Base-by-base conservation (phyloP, 139 green algal species). In the Chlorella vulgaris region DNA sequence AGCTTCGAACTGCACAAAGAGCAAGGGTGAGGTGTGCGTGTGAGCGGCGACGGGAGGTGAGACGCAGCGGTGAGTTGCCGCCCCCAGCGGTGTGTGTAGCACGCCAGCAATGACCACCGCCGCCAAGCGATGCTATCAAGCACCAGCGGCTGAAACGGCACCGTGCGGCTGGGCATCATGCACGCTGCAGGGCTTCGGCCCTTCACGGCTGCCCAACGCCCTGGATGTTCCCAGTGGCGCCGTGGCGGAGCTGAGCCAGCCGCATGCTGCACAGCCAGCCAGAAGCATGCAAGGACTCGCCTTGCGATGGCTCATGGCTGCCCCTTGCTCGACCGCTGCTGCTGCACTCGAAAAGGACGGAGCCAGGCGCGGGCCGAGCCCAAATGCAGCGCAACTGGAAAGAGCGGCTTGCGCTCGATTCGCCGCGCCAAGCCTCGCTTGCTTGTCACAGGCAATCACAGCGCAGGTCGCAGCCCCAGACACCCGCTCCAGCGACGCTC, bases 291-390 rank as follows among this genome's bases (percentile, higher is more conserved):
- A 15, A 58, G 15, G 21, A 1, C 83, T 61, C 50, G 80, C 84
- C 84, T 88, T 88, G 36, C 84, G 62, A 78, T 88, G 84, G 75
- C 79, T 85, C 84, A 88, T 88, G 40, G 28, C 62, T 60, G 40
- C 63, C 22, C 8, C 24, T n/a, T 28, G 55, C 55, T 31, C 58
- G 28, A 22, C 61, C 35, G 18, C 58, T 43, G 47, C 51, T 8
- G 33, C 24, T 7, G 61, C 40, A 28, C 42, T 10, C 33, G 42
- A 63, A 84, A 84, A 84, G 80, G 80, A 84, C 38, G 28, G 69
- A 38, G 21, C 28, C 55, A 71, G 53, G 69, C n/a, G 8, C 24
- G 58, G 24, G 8, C 70, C n/a, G 31, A 19, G 43, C 42, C 7
- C 8, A 43, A 65, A n/a, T n/a, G n/a, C n/a, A n/a, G n/a, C n/a